Evolutionary conservation across 176 grass and related monocot genomes (phyloP).

Genomic region (Stipa capillata): DNA sequence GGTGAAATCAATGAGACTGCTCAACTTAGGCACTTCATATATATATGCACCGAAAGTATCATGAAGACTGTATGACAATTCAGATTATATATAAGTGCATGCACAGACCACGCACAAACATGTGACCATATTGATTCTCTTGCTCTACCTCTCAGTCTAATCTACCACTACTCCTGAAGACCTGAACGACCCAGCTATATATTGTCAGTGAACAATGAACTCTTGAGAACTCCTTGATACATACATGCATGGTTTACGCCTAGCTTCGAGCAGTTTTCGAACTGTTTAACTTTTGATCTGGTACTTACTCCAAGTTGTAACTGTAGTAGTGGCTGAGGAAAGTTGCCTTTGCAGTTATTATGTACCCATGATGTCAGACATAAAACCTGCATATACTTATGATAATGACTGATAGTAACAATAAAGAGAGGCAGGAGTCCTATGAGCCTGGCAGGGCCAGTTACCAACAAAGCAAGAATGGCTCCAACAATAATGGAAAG

Average conservation of each 20-base stretch:
- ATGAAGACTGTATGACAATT: not conserved
- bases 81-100: too few relatives aligned
- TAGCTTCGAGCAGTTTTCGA: not conserved
- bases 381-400: too few relatives aligned
- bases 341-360: not conserved
- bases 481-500: conserved; percentile 39
- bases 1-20: not conserved
- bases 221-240: not conserved
- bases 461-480: not conserved
- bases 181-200: not conserved
- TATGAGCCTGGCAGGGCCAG: not conserved
- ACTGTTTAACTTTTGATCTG: not conserved
- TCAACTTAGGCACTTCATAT: too few relatives aligned
- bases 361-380: too few relatives aligned
- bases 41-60: too few relatives aligned
- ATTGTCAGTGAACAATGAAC: not conserved
- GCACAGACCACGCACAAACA: not conserved
- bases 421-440: not conserved
- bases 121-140: too few relatives aligned
- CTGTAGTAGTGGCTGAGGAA: not conserved
- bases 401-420: not conserved
- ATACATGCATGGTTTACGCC: not conserved
- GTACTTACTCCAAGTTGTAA: not conserved
- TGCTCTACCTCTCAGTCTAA: not conserved
- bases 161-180: too few relatives aligned